Percentiles rank a stretch among this genome's conserved stretches.
phyloP scores from a whole-genome alignment of 352 stramenopile species.

The Pythium plurisporium region DNA sequence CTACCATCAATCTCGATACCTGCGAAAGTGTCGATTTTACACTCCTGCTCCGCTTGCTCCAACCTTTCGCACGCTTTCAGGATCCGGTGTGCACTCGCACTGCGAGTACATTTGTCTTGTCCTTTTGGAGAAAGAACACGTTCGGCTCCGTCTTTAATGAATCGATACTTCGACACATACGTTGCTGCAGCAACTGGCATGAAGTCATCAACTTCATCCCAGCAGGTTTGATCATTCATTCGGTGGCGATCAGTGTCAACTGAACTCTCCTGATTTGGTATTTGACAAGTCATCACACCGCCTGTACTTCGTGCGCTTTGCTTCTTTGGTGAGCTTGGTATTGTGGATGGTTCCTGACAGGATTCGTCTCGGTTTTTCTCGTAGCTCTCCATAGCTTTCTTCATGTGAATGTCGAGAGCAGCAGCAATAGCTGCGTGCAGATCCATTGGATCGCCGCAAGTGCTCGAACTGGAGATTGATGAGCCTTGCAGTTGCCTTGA shows the following conservation, averaged over 20 bases:
- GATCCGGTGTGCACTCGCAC: slow-evolving; percentile 41
- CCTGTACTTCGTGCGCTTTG: background rate
- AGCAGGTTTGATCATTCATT: slow-evolving; percentile 29
- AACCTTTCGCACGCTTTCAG: slow-evolving; percentile 57
- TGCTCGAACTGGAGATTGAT: background rate
- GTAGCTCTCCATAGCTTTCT: slow-evolving; percentile 28
- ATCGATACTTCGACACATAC: slow-evolving; percentile 43
- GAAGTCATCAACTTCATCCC: slow-evolving; percentile 49
- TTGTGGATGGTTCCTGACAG: background rate
- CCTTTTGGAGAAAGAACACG: slow-evolving; percentile 15
- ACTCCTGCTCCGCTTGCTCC: slow-evolving; percentile 35
- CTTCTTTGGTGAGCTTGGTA: slow-evolving; percentile 6
- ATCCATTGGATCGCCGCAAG: slow-evolving; percentile 22
- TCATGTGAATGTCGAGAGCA: slow-evolving; percentile 48
- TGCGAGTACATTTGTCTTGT: slow-evolving; percentile 14
- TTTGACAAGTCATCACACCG: background rate
- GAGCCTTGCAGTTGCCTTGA: slow-evolving; percentile 25
- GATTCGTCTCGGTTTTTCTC: slow-evolving; percentile 19
- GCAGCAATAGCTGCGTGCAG: slow-evolving; percentile 46
- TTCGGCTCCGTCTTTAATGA: slow-evolving; percentile 27
- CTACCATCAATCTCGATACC: slow-evolving; percentile 60
- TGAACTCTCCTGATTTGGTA: background rate
- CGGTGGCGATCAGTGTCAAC: background rate
- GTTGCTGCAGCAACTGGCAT: slow-evolving; percentile 32
- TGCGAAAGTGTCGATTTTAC: slow-evolving; percentile 40